Conservation (phyloP, 1,284 basidiomycete genomes). For the Pascua sp. region DNA sequence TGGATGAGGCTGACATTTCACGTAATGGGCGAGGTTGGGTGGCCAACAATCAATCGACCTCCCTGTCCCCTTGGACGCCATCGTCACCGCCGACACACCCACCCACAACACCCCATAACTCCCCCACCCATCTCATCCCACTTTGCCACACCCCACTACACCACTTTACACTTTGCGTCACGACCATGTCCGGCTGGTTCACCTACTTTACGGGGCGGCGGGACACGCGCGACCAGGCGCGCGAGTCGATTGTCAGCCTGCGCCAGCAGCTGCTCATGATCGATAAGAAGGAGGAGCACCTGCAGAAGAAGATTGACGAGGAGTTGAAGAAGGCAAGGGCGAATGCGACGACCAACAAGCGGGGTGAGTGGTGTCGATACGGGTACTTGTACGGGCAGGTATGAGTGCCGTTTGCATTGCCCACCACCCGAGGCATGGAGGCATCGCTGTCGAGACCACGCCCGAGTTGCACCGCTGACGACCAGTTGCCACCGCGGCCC, state of each 20-base stretch:
- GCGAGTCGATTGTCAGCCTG: constrained; percentile 81
- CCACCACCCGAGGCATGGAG: too few relatives aligned
- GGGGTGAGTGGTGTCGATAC: constrained; percentile 60
- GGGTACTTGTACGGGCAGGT: not conserved
- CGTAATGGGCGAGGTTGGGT: constrained; percentile 2
- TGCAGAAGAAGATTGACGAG: constrained; percentile 96
- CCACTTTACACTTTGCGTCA: not conserved
- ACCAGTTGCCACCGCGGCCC: constrained; percentile 80
- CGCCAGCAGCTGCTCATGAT: constrained; percentile 89
- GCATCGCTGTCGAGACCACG: not conserved
- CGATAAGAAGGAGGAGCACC: constrained; percentile 98
- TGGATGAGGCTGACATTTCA: not conserved
- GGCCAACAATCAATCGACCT: constrained; percentile 4
- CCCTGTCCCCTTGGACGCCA: not conserved
- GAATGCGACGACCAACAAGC: constrained; percentile 91
- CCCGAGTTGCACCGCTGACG: not conserved
- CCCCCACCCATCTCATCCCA: not conserved
- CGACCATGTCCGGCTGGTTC: constrained; percentile 82
- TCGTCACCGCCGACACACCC: not conserved
- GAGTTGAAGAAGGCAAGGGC: constrained; percentile 87
- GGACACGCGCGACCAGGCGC: constrained; percentile 72
- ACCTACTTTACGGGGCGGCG: constrained; percentile 67
- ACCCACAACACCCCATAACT: not conserved
- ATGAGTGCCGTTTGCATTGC: too few relatives aligned
- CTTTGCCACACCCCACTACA: not conserved